Conservation (phyloP, 108 stramenopile species). For the Nitzschia inconspicua region DNA sequence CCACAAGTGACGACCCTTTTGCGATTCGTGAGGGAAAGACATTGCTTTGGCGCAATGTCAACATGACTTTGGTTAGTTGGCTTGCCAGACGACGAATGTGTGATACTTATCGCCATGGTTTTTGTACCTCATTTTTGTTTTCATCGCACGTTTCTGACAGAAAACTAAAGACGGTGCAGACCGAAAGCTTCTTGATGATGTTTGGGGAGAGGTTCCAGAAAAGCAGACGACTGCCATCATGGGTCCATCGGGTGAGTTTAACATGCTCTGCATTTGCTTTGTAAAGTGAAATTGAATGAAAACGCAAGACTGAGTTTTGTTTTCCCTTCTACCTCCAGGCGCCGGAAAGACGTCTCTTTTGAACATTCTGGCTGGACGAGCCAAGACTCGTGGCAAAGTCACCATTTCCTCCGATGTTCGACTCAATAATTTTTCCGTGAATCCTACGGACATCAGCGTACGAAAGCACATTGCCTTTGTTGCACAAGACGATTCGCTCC, state of each 20-base stretch:
- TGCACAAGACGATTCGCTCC: slow-evolving; percentile 79
- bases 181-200: slow-evolving; percentile 44
- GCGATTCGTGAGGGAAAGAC: slow-evolving; percentile 54
- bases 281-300: not conserved
- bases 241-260: slow-evolving; percentile 75
- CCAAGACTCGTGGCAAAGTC: slow-evolving; percentile 30
- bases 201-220: slow-evolving; percentile 71
- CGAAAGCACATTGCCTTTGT: slow-evolving; percentile 84
- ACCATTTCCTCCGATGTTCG: slow-evolving; percentile 54
- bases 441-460: slow-evolving; percentile 60
- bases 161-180: slow-evolving; percentile 19
- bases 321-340: too few species aligned
- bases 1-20: slow-evolving; percentile 71
- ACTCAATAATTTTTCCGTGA: slow-evolving; percentile 58
- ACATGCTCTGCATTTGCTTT: not conserved
- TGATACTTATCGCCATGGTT: too few species aligned
- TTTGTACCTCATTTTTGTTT: too few species aligned
- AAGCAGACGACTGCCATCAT: slow-evolving; percentile 67
- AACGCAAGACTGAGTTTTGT: not conserved
- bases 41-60: slow-evolving; percentile 57
- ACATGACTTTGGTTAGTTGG: slow-evolving; percentile 56
- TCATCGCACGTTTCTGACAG: too few species aligned
- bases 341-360: slow-evolving; percentile 81
- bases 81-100: too few species aligned
- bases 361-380: slow-evolving; percentile 76